A percentile compares a stretch with the other conserved stretches of the same genome.
Conservation (phyloP, 2,329 filamentous ascomycete genomes). For the Pseudopyricularia cyperi region DNA sequence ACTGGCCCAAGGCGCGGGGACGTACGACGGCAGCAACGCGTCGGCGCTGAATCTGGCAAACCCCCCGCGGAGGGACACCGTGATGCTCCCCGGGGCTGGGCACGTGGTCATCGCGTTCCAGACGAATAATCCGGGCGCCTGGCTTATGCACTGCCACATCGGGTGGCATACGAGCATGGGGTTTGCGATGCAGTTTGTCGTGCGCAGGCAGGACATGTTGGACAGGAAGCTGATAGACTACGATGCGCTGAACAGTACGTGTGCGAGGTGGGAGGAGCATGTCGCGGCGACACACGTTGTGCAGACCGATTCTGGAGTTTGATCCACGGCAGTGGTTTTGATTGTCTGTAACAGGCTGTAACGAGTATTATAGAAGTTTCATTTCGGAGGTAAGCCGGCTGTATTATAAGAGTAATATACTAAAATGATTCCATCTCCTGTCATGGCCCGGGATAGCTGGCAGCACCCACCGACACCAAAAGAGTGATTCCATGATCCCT, state of each 20-base stretch:
- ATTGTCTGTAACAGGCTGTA: too few species aligned
- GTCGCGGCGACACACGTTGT: constrained; percentile 2
- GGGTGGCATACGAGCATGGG: constrained; percentile 7
- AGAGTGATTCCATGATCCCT: too few species aligned
- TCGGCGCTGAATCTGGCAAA: constrained; percentile 42
- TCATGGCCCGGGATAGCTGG: too few species aligned
- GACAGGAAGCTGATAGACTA: constrained; percentile 4
- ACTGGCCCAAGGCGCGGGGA: constrained; percentile 36
- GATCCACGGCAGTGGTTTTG: too few species aligned
- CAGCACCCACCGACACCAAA: too few species aligned
- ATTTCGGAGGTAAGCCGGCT: too few species aligned
- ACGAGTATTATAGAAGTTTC: too few species aligned
- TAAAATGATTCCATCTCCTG: too few species aligned
- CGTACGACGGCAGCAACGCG: constrained; percentile 31
- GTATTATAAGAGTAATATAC: too few species aligned
- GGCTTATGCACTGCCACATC: constrained; percentile 44
- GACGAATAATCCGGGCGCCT: constrained; percentile 37
- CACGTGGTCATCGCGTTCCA: constrained; percentile 35
- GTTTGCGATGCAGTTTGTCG: constrained; percentile 12
- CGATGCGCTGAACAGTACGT: constrained; percentile 4
- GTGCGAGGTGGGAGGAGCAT: constrained; percentile 7
- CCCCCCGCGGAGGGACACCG: constrained; percentile 38
- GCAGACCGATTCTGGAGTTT: constrained; percentile 12
- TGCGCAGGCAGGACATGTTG: constrained; percentile 8
- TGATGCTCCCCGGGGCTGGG: constrained; percentile 23